Conservation (phyloP, 192 early-diverging fungal genomes). For the Piromyces finnis region DNA sequence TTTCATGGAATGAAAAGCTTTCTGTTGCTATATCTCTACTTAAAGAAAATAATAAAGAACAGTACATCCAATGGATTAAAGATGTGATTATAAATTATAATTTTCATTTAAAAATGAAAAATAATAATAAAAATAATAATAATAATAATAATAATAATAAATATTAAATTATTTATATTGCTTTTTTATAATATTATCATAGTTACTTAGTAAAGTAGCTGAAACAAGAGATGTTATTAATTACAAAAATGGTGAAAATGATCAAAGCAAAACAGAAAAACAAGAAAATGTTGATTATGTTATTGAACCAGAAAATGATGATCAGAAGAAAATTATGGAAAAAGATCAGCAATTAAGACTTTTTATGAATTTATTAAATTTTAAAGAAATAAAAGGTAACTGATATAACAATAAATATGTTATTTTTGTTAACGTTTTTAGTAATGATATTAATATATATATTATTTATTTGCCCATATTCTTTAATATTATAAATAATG, state of each 20-base stretch:
- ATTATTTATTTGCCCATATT: no score
- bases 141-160: background rate
- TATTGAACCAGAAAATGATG: background rate
- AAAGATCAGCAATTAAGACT: background rate
- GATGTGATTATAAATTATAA: background rate
- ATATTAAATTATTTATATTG: no score
- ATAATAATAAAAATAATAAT: no score
- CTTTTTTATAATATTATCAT: no score
- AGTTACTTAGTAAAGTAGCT: background rate
- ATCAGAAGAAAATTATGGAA: background rate
- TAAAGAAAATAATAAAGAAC: background rate
- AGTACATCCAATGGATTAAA: background rate
- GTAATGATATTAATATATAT: no score
- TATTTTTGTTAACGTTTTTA: no score
- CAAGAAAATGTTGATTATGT: background rate
- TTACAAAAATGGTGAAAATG: background rate
- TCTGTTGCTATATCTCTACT: background rate
- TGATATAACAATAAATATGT: no score
- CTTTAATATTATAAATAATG: no score
- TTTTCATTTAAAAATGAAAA: no score
- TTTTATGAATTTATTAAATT: background rate
- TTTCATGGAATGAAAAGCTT: background rate
- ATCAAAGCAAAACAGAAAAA: background rate
- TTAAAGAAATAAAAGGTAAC: background rate
- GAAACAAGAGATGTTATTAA: background rate